phyloP scores from a whole-genome alignment of 2,329 filamentous ascomycete species.

The Thyridium curvatum region DNA sequence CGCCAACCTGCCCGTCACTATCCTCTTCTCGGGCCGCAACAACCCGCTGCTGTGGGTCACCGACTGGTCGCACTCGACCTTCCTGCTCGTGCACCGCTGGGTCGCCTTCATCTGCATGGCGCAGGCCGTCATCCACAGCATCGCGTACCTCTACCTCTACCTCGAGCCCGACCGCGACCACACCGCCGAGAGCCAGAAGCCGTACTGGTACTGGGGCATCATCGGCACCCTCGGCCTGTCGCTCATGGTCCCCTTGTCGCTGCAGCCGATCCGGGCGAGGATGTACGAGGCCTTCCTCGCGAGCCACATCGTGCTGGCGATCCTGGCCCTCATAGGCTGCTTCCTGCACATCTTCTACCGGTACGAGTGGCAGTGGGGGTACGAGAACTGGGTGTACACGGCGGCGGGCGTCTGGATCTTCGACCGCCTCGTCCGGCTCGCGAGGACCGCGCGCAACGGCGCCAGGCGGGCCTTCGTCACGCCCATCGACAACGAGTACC shows the following conservation, averaged over 20 bases:
- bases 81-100: conserved; percentile 42
- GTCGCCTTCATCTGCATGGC: conserved; percentile 35
- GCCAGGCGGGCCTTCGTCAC: conserved; percentile 17
- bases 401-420: conserved; percentile 23
- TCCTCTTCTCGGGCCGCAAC: conserved; percentile 40
- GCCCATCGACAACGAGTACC: conserved; percentile 19
- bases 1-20: conserved; percentile 18
- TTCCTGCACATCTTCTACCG: conserved; percentile 2
- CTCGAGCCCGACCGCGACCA: too few relatives aligned
- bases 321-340: conserved; percentile 5
- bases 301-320: conserved; percentile 3
- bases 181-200: too few relatives aligned
- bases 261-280: background rate
- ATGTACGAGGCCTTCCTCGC: conserved; percentile 6
- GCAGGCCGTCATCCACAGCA: conserved; percentile 38
- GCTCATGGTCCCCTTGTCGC: background rate
- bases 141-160: conserved; percentile 30
- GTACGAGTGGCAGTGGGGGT: background rate
- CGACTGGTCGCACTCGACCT: conserved; percentile 42
- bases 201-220: conserved; percentile 7
- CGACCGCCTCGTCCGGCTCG: conserved; percentile 34
- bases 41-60: conserved; percentile 41
- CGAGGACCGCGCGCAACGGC: conserved; percentile 29
- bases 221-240: background rate
- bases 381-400: conserved; percentile 11